Base-by-base conservation (phyloP, 805 yeast species). In the Saitoella complicata region DNA sequence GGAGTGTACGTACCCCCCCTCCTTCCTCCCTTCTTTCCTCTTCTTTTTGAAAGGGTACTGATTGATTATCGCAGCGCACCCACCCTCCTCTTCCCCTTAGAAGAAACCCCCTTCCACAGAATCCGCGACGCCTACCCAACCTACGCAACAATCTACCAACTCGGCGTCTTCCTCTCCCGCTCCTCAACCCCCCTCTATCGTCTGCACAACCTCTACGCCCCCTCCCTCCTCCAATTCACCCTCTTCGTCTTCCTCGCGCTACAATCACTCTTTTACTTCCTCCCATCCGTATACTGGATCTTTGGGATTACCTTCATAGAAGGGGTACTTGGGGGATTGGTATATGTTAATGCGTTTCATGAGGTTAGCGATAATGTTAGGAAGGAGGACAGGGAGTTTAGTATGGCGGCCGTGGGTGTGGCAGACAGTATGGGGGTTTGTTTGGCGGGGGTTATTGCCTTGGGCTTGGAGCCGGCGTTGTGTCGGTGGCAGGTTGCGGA, bases 151-250 rank as follows among this genome's bases (percentile, higher is more conserved):
- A 29, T 33, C 12, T 41, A 41, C 32, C 43, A 41, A 11, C 57
- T 85, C 3, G 98, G 98, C 6, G 98, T 88, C 0, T 86, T 88
- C 55, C 71, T 88, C 1, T 85, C 96, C 3, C 67, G 97, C 46
- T 83, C 96, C 0, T 83, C 95, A 1, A 78, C 83, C 0, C 67
- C 76, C 2, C 66, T 78, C 46, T 53, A 82, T 30, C 65, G 93
- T 40, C 59, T 87, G 36, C 67, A 61, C 43, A 64, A 67, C 6
- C 65, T 88, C 5, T 77, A 78, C 59, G 37, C 73, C 12, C 72
- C 86, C 6, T 71, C 94, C 0, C 32, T 70, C 0, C 65, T 88
- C 37, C 98, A 88, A 60, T 55, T 68, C 6, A 8, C 74, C 32
- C 88, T 87, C 58, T 65, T 87, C 30, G 41, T 65, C 0, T 38